Evolutionary conservation across 2,329 filamentous ascomycete species (phyloP), one percentile per base, ranked within the genome.

Genomic region (Xylaria sp.): DNA sequence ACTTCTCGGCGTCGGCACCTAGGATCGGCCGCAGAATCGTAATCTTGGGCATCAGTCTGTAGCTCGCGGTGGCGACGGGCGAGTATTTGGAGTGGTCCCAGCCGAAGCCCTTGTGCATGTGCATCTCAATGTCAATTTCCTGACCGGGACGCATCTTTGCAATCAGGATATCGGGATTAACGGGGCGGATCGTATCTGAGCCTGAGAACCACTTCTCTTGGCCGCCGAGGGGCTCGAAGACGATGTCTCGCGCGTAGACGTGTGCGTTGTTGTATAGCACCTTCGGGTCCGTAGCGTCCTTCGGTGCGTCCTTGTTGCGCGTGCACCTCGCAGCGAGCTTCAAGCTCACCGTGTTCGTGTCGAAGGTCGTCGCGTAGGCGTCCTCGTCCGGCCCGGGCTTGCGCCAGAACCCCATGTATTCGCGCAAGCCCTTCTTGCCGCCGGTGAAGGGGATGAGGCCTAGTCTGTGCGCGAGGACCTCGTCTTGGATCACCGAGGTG

Each of bases 31-130:
- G 81, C 44, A 84, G 81, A 73, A 99, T 98, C 66, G 85, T 84
- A 76, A 99, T 98, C 68, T 89, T 89, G 7, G 95, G 95, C 73
- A 99, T 80, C 19, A 99, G 85, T 51, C 95, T 88, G 80, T 99
- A 99, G 23, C 90, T 92, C 3, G 95, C 95, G 1, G 95, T 97
- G 3, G 94, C 93, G 35, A 98, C 95, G 47, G 95, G 95, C 0
- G 92, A 97, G 81, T 95, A 99, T 78, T 99, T 99, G 70, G 95
- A 90, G 77, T 99, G 95, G 77, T 99, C 95, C 66, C 90, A 87
- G 48, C 95, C 95, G 68, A 96, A 88, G 63, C 96, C 95, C 80
- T 97, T 96, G 79, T 96, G 88, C 80, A 94, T 95, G 81, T 98
- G 93, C 85, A 96, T 90, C 68, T 91, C 88, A 64, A 97, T 82